Evolutionary conservation across 768 basidiomycete genomes (phyloP).

Genomic region (Lentinula detonsa): DNA sequence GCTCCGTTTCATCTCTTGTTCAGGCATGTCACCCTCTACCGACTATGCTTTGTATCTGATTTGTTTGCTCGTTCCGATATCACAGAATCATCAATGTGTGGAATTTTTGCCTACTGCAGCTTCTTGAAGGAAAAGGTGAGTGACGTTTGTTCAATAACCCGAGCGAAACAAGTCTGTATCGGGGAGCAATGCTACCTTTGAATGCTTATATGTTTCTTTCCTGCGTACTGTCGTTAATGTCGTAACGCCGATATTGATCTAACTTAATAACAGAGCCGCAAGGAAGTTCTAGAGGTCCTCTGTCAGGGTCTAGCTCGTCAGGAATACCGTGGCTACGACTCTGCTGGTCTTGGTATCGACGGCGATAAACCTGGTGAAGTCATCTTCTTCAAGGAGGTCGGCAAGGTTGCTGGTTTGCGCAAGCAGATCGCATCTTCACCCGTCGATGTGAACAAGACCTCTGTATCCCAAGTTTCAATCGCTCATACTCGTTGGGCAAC

Average conservation of each 20-base stretch:
- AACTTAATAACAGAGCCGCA: slow-evolving; percentile 57
- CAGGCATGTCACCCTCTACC: background rate
- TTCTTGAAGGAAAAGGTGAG: slow-evolving; percentile 69
- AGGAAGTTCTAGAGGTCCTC: slow-evolving; percentile 87
- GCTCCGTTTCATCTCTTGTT: background rate
- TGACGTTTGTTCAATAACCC: background rate
- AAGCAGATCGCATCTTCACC: slow-evolving; percentile 75
- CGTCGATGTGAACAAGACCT: slow-evolving; percentile 71
- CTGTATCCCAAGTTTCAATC: slow-evolving; percentile 87
- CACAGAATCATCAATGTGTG: slow-evolving; percentile 40
- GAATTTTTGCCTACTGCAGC: slow-evolving; percentile 76
- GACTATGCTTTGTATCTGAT: background rate
- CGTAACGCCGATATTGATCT: background rate
- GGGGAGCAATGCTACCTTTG: background rate
- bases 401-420: slow-evolving; percentile 91
- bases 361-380: slow-evolving; percentile 79
- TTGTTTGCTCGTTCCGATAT: background rate
- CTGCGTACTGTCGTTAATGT: background rate
- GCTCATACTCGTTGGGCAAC: slow-evolving; percentile 99
- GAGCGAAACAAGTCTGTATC: background rate
- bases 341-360: slow-evolving; percentile 86
- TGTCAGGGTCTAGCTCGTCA: slow-evolving; percentile 88
- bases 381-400: slow-evolving; percentile 93
- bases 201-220: background rate
- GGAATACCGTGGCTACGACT: slow-evolving; percentile 98